phyloP scores from a whole-genome alignment of 2,329 filamentous ascomycete genomes.

The Plectosphaerella cucumerina region DNA sequence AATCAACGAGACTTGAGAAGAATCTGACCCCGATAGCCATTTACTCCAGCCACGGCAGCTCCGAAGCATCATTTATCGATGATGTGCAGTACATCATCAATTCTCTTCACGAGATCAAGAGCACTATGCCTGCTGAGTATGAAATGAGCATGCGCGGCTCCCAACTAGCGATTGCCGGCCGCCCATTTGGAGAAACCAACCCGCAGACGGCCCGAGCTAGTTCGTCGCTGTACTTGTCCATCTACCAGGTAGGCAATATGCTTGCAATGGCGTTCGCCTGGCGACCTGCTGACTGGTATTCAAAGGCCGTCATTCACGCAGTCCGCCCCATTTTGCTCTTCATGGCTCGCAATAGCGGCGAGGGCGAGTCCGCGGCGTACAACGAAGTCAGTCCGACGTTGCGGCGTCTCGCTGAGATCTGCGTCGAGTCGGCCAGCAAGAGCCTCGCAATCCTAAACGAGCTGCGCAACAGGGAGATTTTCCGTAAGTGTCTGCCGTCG shows the following conservation, averaged over 20 bases:
- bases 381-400: slow-evolving; percentile 1
- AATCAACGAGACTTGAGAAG: no score
- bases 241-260: slow-evolving; percentile 1
- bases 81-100: slow-evolving; percentile 3
- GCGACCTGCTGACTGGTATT: background rate
- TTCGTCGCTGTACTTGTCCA: slow-evolving; percentile 3
- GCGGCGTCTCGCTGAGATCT: slow-evolving; percentile 4
- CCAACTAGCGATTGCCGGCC: slow-evolving; percentile 1
- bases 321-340: slow-evolving; percentile 10
- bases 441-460: slow-evolving; percentile 6
- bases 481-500: background rate
- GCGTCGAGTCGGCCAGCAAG: slow-evolving; percentile 8
- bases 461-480: slow-evolving; percentile 2
- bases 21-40: slow-evolving; percentile 1
- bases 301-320: slow-evolving; percentile 6
- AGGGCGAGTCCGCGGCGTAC: background rate
- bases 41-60: slow-evolving; percentile 1
- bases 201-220: slow-evolving; percentile 1
- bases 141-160: slow-evolving; percentile 3
- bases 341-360: slow-evolving; percentile 9
- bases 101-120: slow-evolving; percentile 5
- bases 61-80: slow-evolving; percentile 1
- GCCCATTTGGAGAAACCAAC: background rate
- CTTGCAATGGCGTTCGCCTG: background rate
- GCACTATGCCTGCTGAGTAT: slow-evolving; percentile 6